These are phyloP conservation scores for Trametes villosa DNA, from an alignment of 768 basidiomycete genomes.

Conservation along the genomic window DNA sequence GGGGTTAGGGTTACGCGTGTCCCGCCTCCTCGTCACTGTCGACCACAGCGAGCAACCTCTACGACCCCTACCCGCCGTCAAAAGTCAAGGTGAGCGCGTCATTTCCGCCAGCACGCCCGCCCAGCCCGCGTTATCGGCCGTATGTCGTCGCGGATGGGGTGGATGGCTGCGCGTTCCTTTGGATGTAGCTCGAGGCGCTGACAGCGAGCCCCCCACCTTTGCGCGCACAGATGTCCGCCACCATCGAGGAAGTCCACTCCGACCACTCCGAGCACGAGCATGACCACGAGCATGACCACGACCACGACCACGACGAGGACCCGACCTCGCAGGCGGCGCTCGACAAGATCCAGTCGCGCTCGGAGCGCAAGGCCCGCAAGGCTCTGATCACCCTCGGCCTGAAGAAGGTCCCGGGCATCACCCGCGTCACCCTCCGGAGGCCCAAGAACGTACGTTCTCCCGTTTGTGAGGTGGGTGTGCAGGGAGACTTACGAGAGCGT, in stretches of 20 bases:
- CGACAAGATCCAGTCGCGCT: conserved; percentile 92
- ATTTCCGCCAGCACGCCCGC: neutral
- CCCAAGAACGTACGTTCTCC: conserved; percentile 81
- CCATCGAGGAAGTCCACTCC: conserved; percentile 82
- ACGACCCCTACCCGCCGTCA: conserved; percentile 15
- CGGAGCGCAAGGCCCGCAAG: conserved; percentile 95
- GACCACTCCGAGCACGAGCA: conserved; percentile 71
- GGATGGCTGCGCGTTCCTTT: conserved; percentile 34
- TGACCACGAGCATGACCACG: conserved; percentile 57
- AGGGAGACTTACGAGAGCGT: neutral
- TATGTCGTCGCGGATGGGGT: conserved; percentile 22
- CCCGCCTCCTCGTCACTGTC: conserved; percentile 35
- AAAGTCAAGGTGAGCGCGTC: conserved; percentile 32
- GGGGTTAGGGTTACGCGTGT: conserved; percentile 30
- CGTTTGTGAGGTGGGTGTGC: neutral
- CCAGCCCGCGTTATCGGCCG: neutral
- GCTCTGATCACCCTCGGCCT: conserved; percentile 89
- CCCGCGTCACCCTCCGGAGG: conserved; percentile 90
- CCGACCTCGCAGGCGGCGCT: conserved; percentile 83
- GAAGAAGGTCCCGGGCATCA: conserved; percentile 92
- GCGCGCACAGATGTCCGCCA: conserved; percentile 68
- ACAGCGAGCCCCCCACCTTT: neutral
- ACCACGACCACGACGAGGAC: conserved; percentile 71
- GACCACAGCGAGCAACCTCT: conserved; percentile 39
- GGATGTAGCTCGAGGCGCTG: conserved; percentile 35